A percentile compares a stretch with the other conserved stretches of the same genome.
These are phyloP conservation scores for Lipomyces chichibuensis DNA, from an alignment of 805 yeast genomes.

Conservation along the genomic window DNA sequence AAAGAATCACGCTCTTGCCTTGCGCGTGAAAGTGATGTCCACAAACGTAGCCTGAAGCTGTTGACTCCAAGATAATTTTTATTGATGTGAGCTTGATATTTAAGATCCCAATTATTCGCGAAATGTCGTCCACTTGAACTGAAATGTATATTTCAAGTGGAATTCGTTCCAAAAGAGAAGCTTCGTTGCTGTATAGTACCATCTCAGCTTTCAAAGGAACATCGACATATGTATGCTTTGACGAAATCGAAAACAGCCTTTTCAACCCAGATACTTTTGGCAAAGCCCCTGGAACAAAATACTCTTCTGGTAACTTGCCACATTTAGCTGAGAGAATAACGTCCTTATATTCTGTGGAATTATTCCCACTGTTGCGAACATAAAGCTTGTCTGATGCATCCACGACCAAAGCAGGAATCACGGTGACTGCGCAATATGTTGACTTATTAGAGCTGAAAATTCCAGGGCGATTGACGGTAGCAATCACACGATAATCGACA, in stretches of 20 bases:
- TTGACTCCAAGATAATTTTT: conserved; percentile 2
- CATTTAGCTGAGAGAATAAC: conserved; percentile 8
- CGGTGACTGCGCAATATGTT: neutral
- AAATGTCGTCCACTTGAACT: conserved; percentile 16
- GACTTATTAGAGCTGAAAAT: conserved; percentile 6
- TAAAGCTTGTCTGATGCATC: neutral
- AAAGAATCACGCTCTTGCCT: neutral
- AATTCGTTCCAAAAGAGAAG: too few species aligned
- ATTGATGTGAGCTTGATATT: conserved; percentile 9
- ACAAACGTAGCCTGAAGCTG: conserved; percentile 8
- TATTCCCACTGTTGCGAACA: neutral
- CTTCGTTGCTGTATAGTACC: neutral
- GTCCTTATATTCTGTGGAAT: neutral
- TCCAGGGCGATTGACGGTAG: conserved; percentile 13
- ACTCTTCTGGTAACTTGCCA: conserved; percentile 21
- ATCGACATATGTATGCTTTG: conserved; percentile 16
- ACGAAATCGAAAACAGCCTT: conserved; percentile 12
- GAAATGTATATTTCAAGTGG: neutral
- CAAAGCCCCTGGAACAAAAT: conserved; percentile 25
- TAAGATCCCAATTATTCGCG: conserved; percentile 12
- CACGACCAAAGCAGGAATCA: conserved; percentile 9
- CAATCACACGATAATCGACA: conserved; percentile 16
- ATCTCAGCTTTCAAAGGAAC: conserved; percentile 13
- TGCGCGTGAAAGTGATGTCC: neutral
- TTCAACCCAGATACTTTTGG: conserved; percentile 12